Base-by-base conservation (phyloP, 1,139 yeast species). In the Suhomyces maxii region DNA sequence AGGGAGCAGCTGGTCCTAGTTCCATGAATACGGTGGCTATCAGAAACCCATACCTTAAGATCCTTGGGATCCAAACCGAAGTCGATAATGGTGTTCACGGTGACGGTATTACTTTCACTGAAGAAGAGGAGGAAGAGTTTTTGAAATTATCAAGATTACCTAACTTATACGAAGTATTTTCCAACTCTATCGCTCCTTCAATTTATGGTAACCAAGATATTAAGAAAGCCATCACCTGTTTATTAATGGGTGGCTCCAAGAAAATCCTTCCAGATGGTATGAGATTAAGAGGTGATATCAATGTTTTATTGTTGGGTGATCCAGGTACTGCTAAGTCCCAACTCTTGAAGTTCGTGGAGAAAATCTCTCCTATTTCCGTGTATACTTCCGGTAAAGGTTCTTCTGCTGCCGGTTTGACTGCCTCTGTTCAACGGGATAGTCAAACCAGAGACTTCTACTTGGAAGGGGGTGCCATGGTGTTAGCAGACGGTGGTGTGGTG, bases 301-400 rank as follows among this genome's bases (percentile, higher is more conserved):
- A 95, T 61, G 97, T 95, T 8, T 76, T 93, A 44, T 68, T 93
- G 48, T 77, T 95, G 40, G 99, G 99, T 68, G 99, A 93, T 63
- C 99, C 99, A 13, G 99, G 99, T 74, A 93, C 99, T 23, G 98
- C 99, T 42, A 93, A 93, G 65, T 93, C 99, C 10, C 99, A 93
- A 72, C 72, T 93, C 51, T 78, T 93, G 59, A 93, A 95, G 64
- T 93, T 91, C 58, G 98, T 90, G 23, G 98, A 93, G 63, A 91
- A 93, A 62, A 90, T 89, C 18, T 83, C 97, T 7, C 99, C 99
- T 5, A 90, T 93, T 52, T 83, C 98, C 1, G 93, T 93, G 37
- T 93, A 93, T 64, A 93, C 99, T 1, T 90, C 98, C 0, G 99
- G 99, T 73, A 93, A 93, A 63, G 99, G 99, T 59, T 93, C 99